Evolutionary conservation across 805 yeast species (phyloP), one percentile per base, ranked within the genome.

Genomic region (Kodamaea lidongshanica): DNA sequence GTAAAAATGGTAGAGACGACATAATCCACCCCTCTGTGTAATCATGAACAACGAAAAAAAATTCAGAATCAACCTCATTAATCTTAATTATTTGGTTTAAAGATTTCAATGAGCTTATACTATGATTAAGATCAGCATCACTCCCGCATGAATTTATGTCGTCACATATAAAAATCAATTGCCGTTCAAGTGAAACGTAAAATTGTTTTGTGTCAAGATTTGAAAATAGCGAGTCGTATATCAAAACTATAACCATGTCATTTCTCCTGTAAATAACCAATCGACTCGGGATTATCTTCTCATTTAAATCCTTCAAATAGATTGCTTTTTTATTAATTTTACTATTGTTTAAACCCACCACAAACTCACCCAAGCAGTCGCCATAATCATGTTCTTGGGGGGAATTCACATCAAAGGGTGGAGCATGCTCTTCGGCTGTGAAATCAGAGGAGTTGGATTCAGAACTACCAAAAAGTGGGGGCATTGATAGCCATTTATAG

Each of bases 1-100:
- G 61, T 24, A 61, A 41, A 32, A 42, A 54, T 2, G 70, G 70
- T 7, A 64, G 44, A 6, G 70, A 64, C 5, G 63, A 48, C 29
- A 56, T 56, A 25, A 58, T 38, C 23, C 41, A 40, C 4, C 39
- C 34, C 6, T 46, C 50, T 4, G 29, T 30, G 10, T 33, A 29
- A 33, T 61, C 65, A 26, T 49, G 56, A 4, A 61, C 48, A 7
- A 62, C 49, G 38, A 50, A 61, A 38, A 62, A 64, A 35, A 64
- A 64, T 16, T 58, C 60, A 16, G 44, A 44, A 28, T 61, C 66
- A 4, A 50, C 17, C 6, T 44, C 52, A 6, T 12, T 23, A 4
- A 45, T 12, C 11, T 44, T 28, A 12, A 27, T 15, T 5, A 27
- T 17, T 9, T 27, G 30, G 15, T 44, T 45, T 3, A 56, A 34